Conservation (phyloP, 768 basidiomycete species). For the Hemileccinum impolitum region DNA sequence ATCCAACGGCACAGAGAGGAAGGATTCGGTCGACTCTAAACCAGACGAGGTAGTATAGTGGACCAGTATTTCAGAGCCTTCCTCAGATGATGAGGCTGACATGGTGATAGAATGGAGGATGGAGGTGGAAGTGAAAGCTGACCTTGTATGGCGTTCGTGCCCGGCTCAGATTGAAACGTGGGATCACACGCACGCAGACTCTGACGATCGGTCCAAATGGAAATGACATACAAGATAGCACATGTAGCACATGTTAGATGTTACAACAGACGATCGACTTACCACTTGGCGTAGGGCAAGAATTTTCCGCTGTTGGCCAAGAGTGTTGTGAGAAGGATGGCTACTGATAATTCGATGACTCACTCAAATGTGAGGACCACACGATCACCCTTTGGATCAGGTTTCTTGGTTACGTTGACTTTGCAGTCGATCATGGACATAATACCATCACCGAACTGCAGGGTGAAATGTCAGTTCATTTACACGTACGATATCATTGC, state of each 20-base stretch:
- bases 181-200: background rate
- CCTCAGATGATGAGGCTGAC: slow-evolving; percentile 13
- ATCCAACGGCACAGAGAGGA: slow-evolving; percentile 12
- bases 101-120: background rate
- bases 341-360: slow-evolving; percentile 24
- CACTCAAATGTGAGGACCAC: slow-evolving; percentile 79
- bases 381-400: slow-evolving; percentile 76
- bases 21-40: slow-evolving; percentile 10
- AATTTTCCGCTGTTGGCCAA: slow-evolving; percentile 61
- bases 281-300: slow-evolving; percentile 72
- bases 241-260: background rate
- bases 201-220: slow-evolving; percentile 2
- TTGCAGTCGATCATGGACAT: slow-evolving; percentile 90
- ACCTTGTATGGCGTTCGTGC: slow-evolving; percentile 5
- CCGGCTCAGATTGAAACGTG: slow-evolving; percentile 15
- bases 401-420: slow-evolving; percentile 62
- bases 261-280: slow-evolving; percentile 9
- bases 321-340: slow-evolving; percentile 1
- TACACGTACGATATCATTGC: background rate
- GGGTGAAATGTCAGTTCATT: background rate
- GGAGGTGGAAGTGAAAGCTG: background rate
- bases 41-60: slow-evolving; percentile 5
- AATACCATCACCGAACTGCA: slow-evolving; percentile 79
- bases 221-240: slow-evolving; percentile 1
- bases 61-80: slow-evolving; percentile 1